Conservation (phyloP, 371 early-diverging fungal genomes). For the Sanchytrium tribonematis region DNA sequence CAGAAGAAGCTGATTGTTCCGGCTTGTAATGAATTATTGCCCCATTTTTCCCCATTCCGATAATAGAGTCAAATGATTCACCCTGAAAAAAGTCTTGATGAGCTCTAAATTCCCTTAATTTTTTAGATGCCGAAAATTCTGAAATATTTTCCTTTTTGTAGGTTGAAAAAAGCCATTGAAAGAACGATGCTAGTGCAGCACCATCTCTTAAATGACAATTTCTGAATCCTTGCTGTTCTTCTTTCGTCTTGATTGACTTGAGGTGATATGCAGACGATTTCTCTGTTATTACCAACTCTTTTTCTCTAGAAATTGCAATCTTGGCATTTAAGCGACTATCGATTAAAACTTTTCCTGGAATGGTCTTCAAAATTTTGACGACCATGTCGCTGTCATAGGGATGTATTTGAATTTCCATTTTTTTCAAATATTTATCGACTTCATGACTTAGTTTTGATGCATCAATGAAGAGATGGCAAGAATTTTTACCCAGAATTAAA, state of each 20-base stretch:
- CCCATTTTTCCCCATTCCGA: slow-evolving; percentile 76
- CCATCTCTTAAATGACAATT: slow-evolving; percentile 79
- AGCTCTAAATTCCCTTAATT: slow-evolving; percentile 36
- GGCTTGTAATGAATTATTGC: slow-evolving; percentile 97
- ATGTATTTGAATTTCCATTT: background rate
- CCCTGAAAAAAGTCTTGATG: slow-evolving; percentile 44
- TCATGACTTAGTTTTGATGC: slow-evolving; percentile 30
- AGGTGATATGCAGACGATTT: slow-evolving; percentile 10
- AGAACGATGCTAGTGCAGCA: slow-evolving; percentile 35
- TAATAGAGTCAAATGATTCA: slow-evolving; percentile 89
- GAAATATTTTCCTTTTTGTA: slow-evolving; percentile 11
- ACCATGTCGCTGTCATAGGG: background rate
- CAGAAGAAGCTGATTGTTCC: slow-evolving; percentile 31
- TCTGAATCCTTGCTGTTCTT: slow-evolving; percentile 74
- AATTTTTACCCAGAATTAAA: slow-evolving; percentile 35
- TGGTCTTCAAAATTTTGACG: background rate
- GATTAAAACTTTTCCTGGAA: background rate
- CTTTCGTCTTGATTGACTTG: slow-evolving; percentile 76
- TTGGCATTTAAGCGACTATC: background rate
- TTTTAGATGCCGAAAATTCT: slow-evolving; percentile 51
- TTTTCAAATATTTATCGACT: slow-evolving; percentile 8
- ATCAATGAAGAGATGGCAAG: slow-evolving; percentile 48
- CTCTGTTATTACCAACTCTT: background rate
- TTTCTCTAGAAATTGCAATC: background rate
- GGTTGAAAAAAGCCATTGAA: background rate